These are phyloP conservation scores for Pyricularia pennisetigena DNA, from an alignment of 2,329 filamentous ascomycete genomes.

Conservation along the genomic window DNA sequence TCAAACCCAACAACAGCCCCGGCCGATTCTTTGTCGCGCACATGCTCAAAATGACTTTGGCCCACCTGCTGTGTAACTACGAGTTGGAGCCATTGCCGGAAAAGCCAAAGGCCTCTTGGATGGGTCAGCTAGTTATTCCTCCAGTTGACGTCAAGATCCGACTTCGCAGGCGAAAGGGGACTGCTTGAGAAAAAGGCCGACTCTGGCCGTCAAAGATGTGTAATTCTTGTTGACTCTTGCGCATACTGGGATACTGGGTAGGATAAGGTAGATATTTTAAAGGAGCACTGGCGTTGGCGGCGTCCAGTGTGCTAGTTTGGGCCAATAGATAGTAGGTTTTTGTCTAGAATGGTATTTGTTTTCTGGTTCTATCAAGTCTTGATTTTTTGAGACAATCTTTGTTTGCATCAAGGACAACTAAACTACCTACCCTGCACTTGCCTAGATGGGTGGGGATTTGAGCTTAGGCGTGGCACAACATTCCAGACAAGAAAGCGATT, in stretches of 20 bases:
- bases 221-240: background rate
- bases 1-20: slow-evolving; percentile 23
- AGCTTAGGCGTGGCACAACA: background rate
- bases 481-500: background rate
- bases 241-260: background rate
- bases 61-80: slow-evolving; percentile 40
- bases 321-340: background rate
- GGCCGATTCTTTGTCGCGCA: slow-evolving; percentile 47
- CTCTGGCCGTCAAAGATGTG: background rate
- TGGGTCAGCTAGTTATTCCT: slow-evolving; percentile 32
- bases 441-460: background rate
- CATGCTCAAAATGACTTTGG: slow-evolving; percentile 44
- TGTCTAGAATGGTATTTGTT: background rate
- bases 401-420: too few species aligned
- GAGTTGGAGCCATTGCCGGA: slow-evolving; percentile 33
- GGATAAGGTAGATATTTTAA: background rate
- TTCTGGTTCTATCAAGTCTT: background rate
- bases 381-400: background rate
- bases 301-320: background rate
- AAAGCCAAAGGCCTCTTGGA: slow-evolving; percentile 29
- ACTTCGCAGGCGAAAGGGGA: slow-evolving; percentile 16
- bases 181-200: background rate
- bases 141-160: slow-evolving; percentile 21
- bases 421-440: background rate
- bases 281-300: background rate